Percentiles rank a stretch among this genome's conserved stretches.
Conservation (phyloP, 164 flowering plant genomes). For the Buxus sempervirens region DNA sequence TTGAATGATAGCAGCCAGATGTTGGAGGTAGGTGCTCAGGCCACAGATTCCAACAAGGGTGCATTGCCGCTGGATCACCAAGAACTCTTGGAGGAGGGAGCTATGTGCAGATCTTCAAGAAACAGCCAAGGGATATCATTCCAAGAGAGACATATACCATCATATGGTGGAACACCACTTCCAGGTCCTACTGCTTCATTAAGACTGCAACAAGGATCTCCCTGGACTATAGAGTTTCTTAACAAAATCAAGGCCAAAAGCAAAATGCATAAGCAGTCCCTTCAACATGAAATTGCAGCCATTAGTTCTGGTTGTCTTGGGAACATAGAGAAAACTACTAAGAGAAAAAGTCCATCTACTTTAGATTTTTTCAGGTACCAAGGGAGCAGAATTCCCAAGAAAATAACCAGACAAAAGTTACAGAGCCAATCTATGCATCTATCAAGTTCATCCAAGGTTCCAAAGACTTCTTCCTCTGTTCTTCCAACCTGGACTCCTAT, state of each 20-base stretch:
- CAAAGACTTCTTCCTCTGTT: constrained; percentile 28
- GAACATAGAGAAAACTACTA: constrained; percentile 32
- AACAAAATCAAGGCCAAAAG: constrained; percentile 78
- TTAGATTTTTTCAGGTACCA: constrained; percentile 69
- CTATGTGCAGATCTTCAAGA: constrained; percentile 18
- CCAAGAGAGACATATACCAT: constrained; percentile 23
- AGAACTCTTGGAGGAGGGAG: constrained; percentile 26
- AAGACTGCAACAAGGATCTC: constrained; percentile 53
- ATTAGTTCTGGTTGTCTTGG: constrained; percentile 29
- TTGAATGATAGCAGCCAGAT: constrained; percentile 18
- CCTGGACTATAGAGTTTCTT: constrained; percentile 88
- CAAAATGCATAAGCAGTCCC: constrained; percentile 44
- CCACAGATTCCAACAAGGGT: constrained; percentile 20
- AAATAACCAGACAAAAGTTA: constrained; percentile 37
- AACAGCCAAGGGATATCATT: constrained; percentile 17
- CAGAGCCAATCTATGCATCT: constrained; percentile 34
- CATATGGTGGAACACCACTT: constrained; percentile 42
- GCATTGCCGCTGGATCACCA: constrained; percentile 16
- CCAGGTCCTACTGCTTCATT: constrained; percentile 48
- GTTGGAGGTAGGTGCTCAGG: constrained; percentile 18
- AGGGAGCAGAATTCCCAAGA: constrained; percentile 45
- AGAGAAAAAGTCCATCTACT: constrained; percentile 83
- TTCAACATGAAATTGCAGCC: constrained; percentile 32
- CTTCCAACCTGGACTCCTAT: constrained; percentile 53
- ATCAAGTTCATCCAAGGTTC: constrained; percentile 29